These are phyloP conservation scores for Termitomyces sp. DNA, from an alignment of 768 basidiomycete species.

Conservation along the genomic window DNA sequence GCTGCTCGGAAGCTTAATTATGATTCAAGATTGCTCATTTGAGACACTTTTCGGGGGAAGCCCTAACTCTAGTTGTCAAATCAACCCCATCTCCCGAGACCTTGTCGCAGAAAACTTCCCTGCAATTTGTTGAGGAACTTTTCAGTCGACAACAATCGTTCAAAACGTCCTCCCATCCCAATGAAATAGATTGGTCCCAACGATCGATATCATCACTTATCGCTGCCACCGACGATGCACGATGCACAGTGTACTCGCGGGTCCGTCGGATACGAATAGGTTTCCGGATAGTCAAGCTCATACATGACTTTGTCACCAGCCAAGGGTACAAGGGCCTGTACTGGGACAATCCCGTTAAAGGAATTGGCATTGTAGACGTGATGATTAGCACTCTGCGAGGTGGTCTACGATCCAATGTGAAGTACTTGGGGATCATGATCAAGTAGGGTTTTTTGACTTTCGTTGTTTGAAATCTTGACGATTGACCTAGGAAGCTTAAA, in stretches of 20 bases:
- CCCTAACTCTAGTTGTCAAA: constrained; percentile 39
- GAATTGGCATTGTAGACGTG: constrained; percentile 24
- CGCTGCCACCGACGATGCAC: constrained; percentile 28
- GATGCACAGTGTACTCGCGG: constrained; percentile 24
- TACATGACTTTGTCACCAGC: constrained; percentile 37
- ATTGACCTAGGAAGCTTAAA: constrained; percentile 31
- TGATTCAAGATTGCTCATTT: constrained; percentile 48
- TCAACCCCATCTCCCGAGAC: constrained; percentile 18
- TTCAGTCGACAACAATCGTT: constrained; percentile 26
- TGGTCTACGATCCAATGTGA: constrained; percentile 34
- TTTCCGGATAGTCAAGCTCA: constrained; percentile 21
- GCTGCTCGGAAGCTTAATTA: background rate
- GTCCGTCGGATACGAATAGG: constrained; percentile 13
- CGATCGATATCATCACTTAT: constrained; percentile 25
- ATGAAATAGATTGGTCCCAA: constrained; percentile 17
- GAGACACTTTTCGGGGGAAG: constrained; percentile 62
- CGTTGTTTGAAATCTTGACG: background rate
- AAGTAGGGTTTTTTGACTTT: constrained; percentile 27
- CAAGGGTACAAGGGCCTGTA: constrained; percentile 37
- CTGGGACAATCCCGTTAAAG: constrained; percentile 19
- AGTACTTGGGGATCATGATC: constrained; percentile 38
- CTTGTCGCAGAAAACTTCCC: constrained; percentile 14
- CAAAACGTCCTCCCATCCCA: background rate
- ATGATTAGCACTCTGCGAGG: constrained; percentile 43
- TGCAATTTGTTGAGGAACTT: constrained; percentile 28